Conservation (phyloP, 108 stramenopile genomes). For the Stephanodiscus minutulus region DNA sequence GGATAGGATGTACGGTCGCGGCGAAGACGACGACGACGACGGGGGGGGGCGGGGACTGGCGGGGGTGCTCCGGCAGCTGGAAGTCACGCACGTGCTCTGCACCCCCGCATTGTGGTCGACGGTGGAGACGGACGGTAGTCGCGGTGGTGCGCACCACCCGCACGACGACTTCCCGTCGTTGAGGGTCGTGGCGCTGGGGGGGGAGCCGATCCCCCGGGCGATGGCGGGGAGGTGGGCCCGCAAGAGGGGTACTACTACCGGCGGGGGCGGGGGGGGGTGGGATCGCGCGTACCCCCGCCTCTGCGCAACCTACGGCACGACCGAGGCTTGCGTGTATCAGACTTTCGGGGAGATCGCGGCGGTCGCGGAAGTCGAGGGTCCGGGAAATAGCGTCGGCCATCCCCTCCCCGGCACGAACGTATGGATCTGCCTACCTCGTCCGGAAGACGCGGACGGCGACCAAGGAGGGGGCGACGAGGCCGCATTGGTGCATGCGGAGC, state of each 20-base stretch:
- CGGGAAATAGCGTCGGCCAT: slow-evolving; percentile 61
- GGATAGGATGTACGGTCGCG: slow-evolving; percentile 33
- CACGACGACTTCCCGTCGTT: slow-evolving; percentile 42
- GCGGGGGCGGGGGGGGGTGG: neutral
- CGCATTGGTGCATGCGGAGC: slow-evolving; percentile 9
- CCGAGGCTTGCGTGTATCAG: slow-evolving; percentile 91
- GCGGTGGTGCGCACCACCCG: no score
- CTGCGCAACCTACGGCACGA: slow-evolving; percentile 83
- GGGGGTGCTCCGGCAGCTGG: slow-evolving; percentile 34
- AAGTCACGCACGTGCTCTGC: slow-evolving; percentile 74
- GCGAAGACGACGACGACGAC: neutral
- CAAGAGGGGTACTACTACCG: neutral
- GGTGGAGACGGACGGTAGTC: slow-evolving; percentile 35
- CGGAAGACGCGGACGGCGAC: slow-evolving; percentile 31
- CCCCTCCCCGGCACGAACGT: slow-evolving; percentile 63
- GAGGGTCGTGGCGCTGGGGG: slow-evolving; percentile 74
- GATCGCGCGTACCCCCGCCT: slow-evolving; percentile 44
- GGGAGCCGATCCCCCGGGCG: slow-evolving; percentile 76
- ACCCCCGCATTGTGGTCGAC: slow-evolving; percentile 83
- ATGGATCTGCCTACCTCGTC: slow-evolving; percentile 47
- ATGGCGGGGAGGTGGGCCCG: slow-evolving; percentile 60
- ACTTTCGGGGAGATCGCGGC: slow-evolving; percentile 66
- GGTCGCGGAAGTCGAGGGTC: neutral
- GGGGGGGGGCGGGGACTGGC: slow-evolving; percentile 20
- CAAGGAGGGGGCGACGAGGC: slow-evolving; percentile 20